Base-by-base conservation (phyloP, 495 filamentous ascomycete genomes). In the Darksidea phi region DNA sequence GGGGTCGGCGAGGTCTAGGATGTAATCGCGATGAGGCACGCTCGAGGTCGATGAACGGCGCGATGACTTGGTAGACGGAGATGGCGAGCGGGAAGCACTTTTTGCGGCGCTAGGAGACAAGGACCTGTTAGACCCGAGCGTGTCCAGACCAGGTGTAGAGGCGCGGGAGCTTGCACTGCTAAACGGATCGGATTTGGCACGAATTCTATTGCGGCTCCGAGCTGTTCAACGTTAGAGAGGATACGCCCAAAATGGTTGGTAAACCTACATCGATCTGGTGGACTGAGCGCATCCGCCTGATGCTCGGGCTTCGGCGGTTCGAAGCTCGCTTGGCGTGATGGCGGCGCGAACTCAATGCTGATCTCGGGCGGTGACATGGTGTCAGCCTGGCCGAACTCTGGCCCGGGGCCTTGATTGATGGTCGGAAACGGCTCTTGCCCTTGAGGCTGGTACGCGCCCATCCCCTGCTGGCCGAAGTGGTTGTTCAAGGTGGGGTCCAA, bases 41-140 rank as follows among this genome's bases (percentile, higher is more conserved):
- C 91, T 86, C 0, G 91, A 93, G 28, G 90, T 95, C 13, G 93
- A 95, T 48, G 91, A 85, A n/a, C 90, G 88, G 54, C 91, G 85
- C 52, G 69, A 71, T 43, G 80, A 77, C 43, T 69, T 69, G 43
- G 57, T 57, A 75, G 82, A 70, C 47, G 81, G 76, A 5, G 80
- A 80, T 1, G 84, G 86, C 32, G 86, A 91, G 46, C 80, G 78
- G 23, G 72, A 72, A 8, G 54, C 28, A 10, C 28, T 48, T 41
- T 58, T 61, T 43, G 67, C 67, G 43, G 63, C 81, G 63, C 84
- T 75, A 7, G 89, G 89, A 1, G 90, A 89, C 50, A 95, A 78
- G 1, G 88, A 66, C 28, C 73, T 55, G 48, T 66, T 61, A 36
- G 60, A 18, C 28, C 57, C 60, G 13, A 43, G 41, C 41, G 13